phyloP scores from a whole-genome alignment of 805 yeast species.

The Suhomyces sp. region DNA sequence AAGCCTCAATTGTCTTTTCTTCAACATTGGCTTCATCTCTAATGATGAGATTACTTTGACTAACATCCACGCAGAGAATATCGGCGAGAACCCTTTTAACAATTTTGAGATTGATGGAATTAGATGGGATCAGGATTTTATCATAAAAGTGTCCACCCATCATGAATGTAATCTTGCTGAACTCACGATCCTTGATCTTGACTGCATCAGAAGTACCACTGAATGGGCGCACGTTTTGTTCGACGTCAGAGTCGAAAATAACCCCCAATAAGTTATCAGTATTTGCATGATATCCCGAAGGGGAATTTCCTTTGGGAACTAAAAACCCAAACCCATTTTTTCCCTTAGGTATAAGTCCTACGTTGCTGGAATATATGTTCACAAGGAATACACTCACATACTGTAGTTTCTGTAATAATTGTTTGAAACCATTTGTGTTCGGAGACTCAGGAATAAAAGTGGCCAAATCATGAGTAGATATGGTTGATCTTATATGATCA shows the following conservation, averaged over 20 bases:
- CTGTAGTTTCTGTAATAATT: slow-evolving; percentile 22
- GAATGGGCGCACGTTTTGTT: slow-evolving; percentile 46
- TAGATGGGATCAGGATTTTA: slow-evolving; percentile 31
- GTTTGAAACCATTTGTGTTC: slow-evolving; percentile 17
- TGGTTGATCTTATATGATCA: slow-evolving; percentile 63
- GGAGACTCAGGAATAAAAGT: slow-evolving; percentile 23
- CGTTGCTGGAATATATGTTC: slow-evolving; percentile 50
- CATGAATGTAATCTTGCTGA: slow-evolving; percentile 83
- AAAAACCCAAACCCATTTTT: slow-evolving; percentile 83
- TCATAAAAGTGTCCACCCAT: slow-evolving; percentile 72
- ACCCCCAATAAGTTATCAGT: slow-evolving; percentile 72
- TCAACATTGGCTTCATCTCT: slow-evolving; percentile 23
- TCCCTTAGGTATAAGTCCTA: slow-evolving; percentile 32
- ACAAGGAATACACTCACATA: slow-evolving; percentile 59
- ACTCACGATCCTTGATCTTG: slow-evolving; percentile 22
- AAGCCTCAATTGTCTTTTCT: slow-evolving; percentile 10
- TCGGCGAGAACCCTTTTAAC: slow-evolving; percentile 25
- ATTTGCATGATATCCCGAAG: slow-evolving; percentile 26
- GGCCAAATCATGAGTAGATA: slow-evolving; percentile 45
- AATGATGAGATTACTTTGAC: slow-evolving; percentile 21
- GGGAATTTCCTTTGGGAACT: slow-evolving; percentile 51
- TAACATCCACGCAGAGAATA: slow-evolving; percentile 24
- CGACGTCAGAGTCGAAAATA: slow-evolving; percentile 86
- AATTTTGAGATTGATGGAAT: slow-evolving; percentile 23
- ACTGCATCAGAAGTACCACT: slow-evolving; percentile 1